Percentiles rank a stretch among this genome's conserved stretches.
Conservation (phyloP, 306 rosid species). For the Prunus dulcis region DNA sequence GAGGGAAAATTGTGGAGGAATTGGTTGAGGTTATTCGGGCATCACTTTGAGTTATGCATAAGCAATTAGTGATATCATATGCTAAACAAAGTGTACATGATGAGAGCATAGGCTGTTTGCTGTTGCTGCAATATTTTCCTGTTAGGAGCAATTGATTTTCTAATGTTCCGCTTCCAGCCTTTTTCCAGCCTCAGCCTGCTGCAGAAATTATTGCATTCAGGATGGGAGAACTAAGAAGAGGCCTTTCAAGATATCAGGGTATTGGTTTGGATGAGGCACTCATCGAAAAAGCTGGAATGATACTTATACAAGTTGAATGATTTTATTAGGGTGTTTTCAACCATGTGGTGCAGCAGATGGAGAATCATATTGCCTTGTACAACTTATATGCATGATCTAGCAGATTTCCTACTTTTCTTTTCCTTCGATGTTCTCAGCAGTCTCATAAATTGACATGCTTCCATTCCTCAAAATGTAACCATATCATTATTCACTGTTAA, state of each 20-base stretch:
- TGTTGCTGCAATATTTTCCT: constrained; percentile 6
- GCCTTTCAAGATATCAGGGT: constrained; percentile 73
- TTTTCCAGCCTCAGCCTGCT: constrained; percentile 59
- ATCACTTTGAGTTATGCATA: constrained; percentile 80
- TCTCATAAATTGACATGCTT: too few species aligned
- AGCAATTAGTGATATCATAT: constrained; percentile 34
- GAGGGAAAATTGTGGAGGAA: constrained; percentile 35
- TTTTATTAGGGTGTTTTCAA: constrained; percentile 84
- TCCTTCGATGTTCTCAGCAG: too few species aligned
- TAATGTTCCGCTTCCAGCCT: neutral
- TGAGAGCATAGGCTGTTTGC: constrained; percentile 54
- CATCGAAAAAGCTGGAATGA: constrained; percentile 90
- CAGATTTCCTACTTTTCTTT: too few species aligned
- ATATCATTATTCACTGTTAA: too few species aligned
- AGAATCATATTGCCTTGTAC: too few species aligned
- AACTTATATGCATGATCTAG: too few species aligned
- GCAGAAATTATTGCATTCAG: constrained; percentile 91
- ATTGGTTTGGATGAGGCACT: constrained; percentile 89
- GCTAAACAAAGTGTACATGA: neutral
- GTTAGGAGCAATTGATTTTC: neutral
- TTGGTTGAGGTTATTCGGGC: constrained; percentile 79
- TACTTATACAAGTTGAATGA: constrained; percentile 89
- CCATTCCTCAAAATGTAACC: too few species aligned
- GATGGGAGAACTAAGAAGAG: constrained; percentile 80
- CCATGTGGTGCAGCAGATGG: constrained; percentile 73